Conservation (phyloP, 805 yeast genomes). For the Saturnispora besseyi region DNA sequence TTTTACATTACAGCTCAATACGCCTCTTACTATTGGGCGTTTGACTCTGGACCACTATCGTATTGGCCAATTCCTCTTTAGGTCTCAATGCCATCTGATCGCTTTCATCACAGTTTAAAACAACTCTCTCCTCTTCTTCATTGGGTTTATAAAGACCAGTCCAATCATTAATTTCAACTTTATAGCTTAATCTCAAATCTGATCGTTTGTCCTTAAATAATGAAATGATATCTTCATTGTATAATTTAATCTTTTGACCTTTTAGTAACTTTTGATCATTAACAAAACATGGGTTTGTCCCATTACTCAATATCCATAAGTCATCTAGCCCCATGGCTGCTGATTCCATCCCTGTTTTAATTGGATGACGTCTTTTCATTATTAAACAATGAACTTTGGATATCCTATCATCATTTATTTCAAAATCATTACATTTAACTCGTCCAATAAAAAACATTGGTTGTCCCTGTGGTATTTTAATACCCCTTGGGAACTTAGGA, state of each 20-base stretch:
- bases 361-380: conserved; percentile 52
- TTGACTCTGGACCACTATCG: neutral
- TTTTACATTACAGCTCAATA: conserved; percentile 2
- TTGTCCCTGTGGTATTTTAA: conserved; percentile 58
- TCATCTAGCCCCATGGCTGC: conserved; percentile 68
- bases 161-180: conserved; percentile 44
- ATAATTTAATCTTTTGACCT: conserved; percentile 52
- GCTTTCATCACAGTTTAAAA: conserved; percentile 3
- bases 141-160: conserved; percentile 40
- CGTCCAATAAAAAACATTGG: conserved; percentile 71
- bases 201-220: conserved; percentile 54
- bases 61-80: conserved; percentile 4
- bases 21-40: conserved; percentile 2
- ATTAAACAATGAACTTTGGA: conserved; percentile 80
- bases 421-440: conserved; percentile 48
- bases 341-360: conserved; percentile 28
- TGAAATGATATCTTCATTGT: conserved; percentile 56
- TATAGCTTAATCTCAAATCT: conserved; percentile 45
- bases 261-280: conserved; percentile 52
- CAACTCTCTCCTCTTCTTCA: neutral
- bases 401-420: conserved; percentile 62
- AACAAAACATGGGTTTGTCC: conserved; percentile 72
- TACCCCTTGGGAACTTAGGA: conserved; percentile 25
- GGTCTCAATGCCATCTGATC: conserved; percentile 8
- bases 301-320: conserved; percentile 71